Conservation (phyloP, 305 asterid genomes). For the Striga hermonthica region DNA sequence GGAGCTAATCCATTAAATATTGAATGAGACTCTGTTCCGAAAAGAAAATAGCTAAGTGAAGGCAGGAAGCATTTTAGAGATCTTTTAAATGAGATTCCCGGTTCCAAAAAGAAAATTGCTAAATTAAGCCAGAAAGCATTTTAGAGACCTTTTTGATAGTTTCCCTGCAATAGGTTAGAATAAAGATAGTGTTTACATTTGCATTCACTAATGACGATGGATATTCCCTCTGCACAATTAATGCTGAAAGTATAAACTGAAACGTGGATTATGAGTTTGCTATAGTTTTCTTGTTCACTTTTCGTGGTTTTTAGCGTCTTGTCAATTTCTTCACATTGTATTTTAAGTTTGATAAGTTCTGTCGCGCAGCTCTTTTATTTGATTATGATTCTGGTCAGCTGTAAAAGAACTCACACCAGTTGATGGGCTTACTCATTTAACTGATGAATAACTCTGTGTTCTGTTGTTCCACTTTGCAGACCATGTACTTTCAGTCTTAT, state of each 20-base stretch:
- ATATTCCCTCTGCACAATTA: not conserved
- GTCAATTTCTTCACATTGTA: conserved; percentile 10
- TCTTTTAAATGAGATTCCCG: too few species aligned
- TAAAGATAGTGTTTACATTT: conserved; percentile 13
- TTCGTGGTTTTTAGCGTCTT: conserved; percentile 15
- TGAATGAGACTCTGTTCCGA: too few species aligned
- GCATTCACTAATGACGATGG: conserved; percentile 9
- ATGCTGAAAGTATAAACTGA: conserved; percentile 18
- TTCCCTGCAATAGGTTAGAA: conserved; percentile 21
- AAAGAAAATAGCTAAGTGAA: conserved; percentile 13
- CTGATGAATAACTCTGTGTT: conserved; percentile 1
- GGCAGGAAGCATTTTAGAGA: conserved; percentile 5
- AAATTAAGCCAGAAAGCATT: too few species aligned
- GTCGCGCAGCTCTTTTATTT: conserved; percentile 14
- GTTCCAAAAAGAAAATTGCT: too few species aligned
- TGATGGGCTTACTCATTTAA: conserved; percentile 26
- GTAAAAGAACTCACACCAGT: not conserved
- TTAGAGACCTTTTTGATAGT: conserved; percentile 11
- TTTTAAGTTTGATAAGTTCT: not conserved
- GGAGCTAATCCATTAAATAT: conserved; percentile 27
- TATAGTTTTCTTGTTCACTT: conserved; percentile 2
- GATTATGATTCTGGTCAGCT: conserved; percentile 1
- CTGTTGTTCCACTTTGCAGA: conserved; percentile 12
- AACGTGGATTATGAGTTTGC: conserved; percentile 8
- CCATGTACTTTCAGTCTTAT: conserved; percentile 21